phyloP scores from a whole-genome alignment of 352 stramenopile genomes.

The Pythium sukuiense region DNA sequence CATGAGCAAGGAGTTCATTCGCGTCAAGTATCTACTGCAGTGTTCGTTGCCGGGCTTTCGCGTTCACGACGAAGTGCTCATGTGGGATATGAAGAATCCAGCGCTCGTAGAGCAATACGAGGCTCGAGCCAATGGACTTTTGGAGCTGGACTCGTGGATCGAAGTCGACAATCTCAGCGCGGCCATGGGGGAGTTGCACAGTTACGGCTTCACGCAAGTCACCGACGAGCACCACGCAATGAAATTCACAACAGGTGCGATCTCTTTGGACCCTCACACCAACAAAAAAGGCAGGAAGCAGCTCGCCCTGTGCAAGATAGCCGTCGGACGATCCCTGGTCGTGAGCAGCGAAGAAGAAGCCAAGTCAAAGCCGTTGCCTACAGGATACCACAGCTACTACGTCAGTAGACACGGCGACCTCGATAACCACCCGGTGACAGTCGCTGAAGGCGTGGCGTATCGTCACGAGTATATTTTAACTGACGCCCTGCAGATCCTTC shows the following conservation, averaged over 20 bases:
- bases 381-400: slow-evolving; percentile 77
- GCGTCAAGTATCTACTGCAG: slow-evolving; percentile 65
- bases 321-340: slow-evolving; percentile 56
- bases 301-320: slow-evolving; percentile 76
- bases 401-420: slow-evolving; percentile 16
- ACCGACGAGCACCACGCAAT: slow-evolving; percentile 43
- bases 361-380: slow-evolving; percentile 33
- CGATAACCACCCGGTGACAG: neutral
- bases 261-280: slow-evolving; percentile 34
- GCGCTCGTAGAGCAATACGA: slow-evolving; percentile 59
- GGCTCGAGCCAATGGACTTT: slow-evolving; percentile 39
- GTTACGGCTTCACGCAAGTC: slow-evolving; percentile 53
- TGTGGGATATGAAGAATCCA: slow-evolving; percentile 77
- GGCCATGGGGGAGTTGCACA: slow-evolving; percentile 54
- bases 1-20: slow-evolving; percentile 52
- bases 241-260: slow-evolving; percentile 69
- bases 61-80: slow-evolving; percentile 57
- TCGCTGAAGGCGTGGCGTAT: slow-evolving; percentile 16
- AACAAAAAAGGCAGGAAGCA: slow-evolving; percentile 37
- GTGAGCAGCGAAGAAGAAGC: slow-evolving; percentile 52
- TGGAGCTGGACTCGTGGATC: slow-evolving; percentile 79
- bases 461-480: slow-evolving; percentile 74
- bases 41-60: slow-evolving; percentile 55
- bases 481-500: slow-evolving; percentile 62
- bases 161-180: slow-evolving; percentile 63